Evolutionary conservation across 768 basidiomycete genomes (phyloP), one percentile per base, ranked within the genome.

Genomic region (Mycena venus): DNA sequence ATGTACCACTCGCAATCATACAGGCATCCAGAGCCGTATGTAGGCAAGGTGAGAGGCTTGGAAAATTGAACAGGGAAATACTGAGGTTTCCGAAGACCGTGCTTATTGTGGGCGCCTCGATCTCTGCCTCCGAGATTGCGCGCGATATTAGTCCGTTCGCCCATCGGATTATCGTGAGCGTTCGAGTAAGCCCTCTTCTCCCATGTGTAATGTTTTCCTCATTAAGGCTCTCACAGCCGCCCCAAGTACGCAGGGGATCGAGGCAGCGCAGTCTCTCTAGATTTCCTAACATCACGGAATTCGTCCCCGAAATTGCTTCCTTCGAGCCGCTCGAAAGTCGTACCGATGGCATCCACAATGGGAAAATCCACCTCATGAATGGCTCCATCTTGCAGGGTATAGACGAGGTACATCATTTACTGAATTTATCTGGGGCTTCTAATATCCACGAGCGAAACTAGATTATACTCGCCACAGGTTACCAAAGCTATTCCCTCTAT

Each of bases 1-100:
- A 38, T 78, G 2, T 69, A 81, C 56, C 83, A 84, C 67, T 81
- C 84, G 32, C 78, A 81, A 60, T 80, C 78, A 17, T 85, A 83
- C 72, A 70, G 82, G 31, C 70, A 62, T 14, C 81, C 82, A 2
- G 77, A 83, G 60, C 58, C 77, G 0, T 82, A 81, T 59, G 61
- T 76, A 9, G 79, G 74, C 56, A 81, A 83, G 76, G 83, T 81
- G 53, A 58, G 79, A 38, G 21, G 10, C 23, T 31, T 63, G 19
- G 19, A 19, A 23, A 10, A 42, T 27, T 42, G 23, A 44, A 29
- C 15, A 21, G 23, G 10, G 25, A 25, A 17, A 56, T 19, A 25
- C 38, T 29, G 31, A 31, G 12, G 29, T 34, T 12, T 29, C 17
- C 4, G 11, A 44, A 75, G 76, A 75, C 65, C 11, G 63, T 78